Base-by-base conservation (phyloP, 1,139 yeast species). In the Yarrowia galli region DNA sequence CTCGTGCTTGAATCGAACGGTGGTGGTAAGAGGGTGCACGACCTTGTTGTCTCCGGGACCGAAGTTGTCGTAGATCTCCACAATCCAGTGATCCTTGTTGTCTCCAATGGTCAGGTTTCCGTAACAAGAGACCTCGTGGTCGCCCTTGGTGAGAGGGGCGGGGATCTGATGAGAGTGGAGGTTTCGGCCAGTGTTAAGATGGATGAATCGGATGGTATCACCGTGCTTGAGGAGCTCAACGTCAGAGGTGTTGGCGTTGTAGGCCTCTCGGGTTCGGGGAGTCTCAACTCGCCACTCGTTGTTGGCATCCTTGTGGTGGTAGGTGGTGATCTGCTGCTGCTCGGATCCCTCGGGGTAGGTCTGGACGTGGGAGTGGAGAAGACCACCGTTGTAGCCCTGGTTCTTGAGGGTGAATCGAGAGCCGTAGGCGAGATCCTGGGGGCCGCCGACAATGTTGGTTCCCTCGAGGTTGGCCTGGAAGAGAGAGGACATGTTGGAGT, bases 241-340 rank as follows among this genome's bases (percentile, higher is more conserved):
- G 18, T 84, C 84, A 71, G 85, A 84, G 69, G 82, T 83, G 69
- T 81, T 84, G 63, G 80, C 80, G 71, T 81, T 80, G 77, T 85
- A 87, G 63, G 81, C 79, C n/a, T 84, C 84, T 42, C 53, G 65
- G 42, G 80, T 83, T 80, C 97, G 88, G 42, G 87, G 81, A 77
- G 54, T 43, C 79, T 92, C 92, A 81, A 96, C 85, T 54, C 84
- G 76, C 98, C 98, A 95, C 74, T 92, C 88, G 79, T 95, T 95
- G 82, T 95, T 95, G 69, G 87, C 75, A 79, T 95, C 99, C 80
- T 91, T 91, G 82, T 92, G 98, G 67, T 92, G 87, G 78, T 95
- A 95, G 42, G 97, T 91, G 58, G 99, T 95, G 68, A 95, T 91
- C 80, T 95, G 99, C 80, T 95, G 98, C 81, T 95, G 99, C 74